Conservation (phyloP, 176 grass and related monocot species). For the barley (Hordeum vulgare) region DNA sequence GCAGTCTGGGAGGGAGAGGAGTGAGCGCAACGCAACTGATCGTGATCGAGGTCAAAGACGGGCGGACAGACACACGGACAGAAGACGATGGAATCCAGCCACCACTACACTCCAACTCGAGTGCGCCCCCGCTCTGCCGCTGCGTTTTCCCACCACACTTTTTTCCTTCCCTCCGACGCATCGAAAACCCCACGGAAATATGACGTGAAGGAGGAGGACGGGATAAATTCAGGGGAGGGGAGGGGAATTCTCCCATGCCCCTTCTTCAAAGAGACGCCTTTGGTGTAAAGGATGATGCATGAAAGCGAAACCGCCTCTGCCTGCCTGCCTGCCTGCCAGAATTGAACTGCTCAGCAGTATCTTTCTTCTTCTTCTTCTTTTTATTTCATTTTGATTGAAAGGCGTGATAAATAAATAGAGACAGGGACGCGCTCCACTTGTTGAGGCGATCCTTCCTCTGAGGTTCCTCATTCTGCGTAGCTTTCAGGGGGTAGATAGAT, state of each 20-base stretch:
- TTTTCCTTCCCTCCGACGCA: constrained; percentile 13
- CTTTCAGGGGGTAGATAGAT: constrained; percentile 18
- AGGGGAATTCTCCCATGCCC: constrained; percentile 14
- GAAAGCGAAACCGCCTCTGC: constrained; percentile 6
- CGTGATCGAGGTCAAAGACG: constrained; percentile 16
- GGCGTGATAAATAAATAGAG: constrained; percentile 17
- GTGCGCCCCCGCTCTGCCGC: not conserved
- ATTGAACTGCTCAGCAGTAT: not conserved
- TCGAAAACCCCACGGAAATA: not conserved
- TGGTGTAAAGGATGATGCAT: not conserved
- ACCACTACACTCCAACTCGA: constrained; percentile 32
- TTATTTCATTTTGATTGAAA: not conserved
- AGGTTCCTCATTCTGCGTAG: constrained; percentile 19
- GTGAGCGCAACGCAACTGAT: constrained; percentile 31
- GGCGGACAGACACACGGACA: too few species aligned
- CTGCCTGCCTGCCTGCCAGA: constrained; percentile 8
- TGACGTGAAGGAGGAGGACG: not conserved
- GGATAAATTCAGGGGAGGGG: constrained; percentile 6
- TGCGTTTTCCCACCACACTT: not conserved
- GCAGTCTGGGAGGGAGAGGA: constrained; percentile 17
- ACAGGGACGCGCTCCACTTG: constrained; percentile 27
- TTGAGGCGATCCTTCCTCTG: not conserved
- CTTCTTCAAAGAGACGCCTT: constrained; percentile 26
- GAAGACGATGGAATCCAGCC: constrained; percentile 18
- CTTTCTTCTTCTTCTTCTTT: not conserved